These are phyloP conservation scores for Eucalyptus lansdowneana DNA, from an alignment of 345 rosid genomes.

Conservation along the genomic window DNA sequence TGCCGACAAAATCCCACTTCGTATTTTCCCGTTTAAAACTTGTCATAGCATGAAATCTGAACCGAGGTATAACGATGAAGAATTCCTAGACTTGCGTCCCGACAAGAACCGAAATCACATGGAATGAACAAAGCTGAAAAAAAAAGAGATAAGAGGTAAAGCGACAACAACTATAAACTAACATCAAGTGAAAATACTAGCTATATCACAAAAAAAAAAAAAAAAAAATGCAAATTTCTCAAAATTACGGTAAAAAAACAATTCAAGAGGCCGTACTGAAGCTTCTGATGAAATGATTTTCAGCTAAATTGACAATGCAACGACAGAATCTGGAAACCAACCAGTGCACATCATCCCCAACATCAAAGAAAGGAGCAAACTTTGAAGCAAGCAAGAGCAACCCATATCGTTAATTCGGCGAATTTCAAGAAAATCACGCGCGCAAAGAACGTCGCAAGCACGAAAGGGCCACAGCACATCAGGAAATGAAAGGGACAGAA, in stretches of 20 bases:
- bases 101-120: not conserved
- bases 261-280: not conserved
- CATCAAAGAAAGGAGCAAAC: not conserved
- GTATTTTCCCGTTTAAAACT: not conserved
- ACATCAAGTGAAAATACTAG: not conserved
- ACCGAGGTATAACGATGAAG: not conserved
- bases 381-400: not conserved
- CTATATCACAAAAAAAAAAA: not conserved
- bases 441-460: not conserved
- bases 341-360: not conserved
- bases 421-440: not conserved
- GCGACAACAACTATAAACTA: not conserved
- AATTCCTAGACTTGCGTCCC: not conserved
- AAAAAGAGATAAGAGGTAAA: not conserved
- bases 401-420: not conserved
- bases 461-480: not conserved
- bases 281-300: not conserved
- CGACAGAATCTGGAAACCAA: not conserved
- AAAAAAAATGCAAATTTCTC: not conserved
- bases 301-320: not conserved
- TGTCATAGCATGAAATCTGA: not conserved
- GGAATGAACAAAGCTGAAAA: not conserved
- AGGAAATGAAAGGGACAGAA: not conserved
- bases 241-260: not conserved
- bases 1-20: not conserved